These are phyloP conservation scores for Jacaranda mimosifolia DNA, from an alignment of 257 asterid species.

Conservation along the genomic window DNA sequence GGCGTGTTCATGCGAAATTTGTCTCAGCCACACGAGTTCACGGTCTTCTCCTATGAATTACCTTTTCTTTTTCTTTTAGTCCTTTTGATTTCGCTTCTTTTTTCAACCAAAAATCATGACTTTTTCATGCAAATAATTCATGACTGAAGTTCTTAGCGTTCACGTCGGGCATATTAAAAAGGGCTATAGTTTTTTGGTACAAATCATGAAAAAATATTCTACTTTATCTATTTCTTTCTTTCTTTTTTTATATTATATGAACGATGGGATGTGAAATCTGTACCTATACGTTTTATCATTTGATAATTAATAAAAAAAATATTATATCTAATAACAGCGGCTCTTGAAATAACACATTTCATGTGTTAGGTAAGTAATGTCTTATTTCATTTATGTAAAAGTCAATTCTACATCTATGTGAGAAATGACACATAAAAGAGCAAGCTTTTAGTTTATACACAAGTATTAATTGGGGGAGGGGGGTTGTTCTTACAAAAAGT, in stretches of 20 bases:
- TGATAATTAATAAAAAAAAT: too few relatives aligned
- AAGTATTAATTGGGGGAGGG: too few relatives aligned
- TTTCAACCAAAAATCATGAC: constrained; percentile 15
- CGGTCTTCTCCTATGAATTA: constrained; percentile 3
- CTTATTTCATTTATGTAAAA: too few relatives aligned
- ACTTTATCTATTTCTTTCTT: constrained; percentile 19
- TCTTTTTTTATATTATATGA: neutral
- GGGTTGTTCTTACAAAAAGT: too few relatives aligned
- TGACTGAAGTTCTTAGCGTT: constrained; percentile 35
- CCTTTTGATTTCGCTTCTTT: neutral
- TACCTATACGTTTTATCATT: too few relatives aligned
- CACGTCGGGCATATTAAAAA: constrained; percentile 16
- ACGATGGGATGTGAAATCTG: too few relatives aligned
- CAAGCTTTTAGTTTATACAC: too few relatives aligned
- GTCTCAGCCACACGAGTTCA: constrained; percentile 32
- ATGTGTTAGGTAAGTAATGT: too few relatives aligned
- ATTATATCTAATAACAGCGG: too few relatives aligned
- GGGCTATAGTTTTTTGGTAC: neutral
- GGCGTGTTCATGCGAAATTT: constrained; percentile 22
- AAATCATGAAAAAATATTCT: constrained; percentile 19
- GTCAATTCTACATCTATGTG: too few relatives aligned
- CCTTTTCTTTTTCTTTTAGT: neutral
- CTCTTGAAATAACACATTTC: too few relatives aligned
- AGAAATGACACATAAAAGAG: too few relatives aligned
- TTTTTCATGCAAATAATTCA: constrained; percentile 34